Evolutionary conservation across 208 protist species (phyloP).

Genomic region (Herpetomonas samuelpessoai): DNA sequence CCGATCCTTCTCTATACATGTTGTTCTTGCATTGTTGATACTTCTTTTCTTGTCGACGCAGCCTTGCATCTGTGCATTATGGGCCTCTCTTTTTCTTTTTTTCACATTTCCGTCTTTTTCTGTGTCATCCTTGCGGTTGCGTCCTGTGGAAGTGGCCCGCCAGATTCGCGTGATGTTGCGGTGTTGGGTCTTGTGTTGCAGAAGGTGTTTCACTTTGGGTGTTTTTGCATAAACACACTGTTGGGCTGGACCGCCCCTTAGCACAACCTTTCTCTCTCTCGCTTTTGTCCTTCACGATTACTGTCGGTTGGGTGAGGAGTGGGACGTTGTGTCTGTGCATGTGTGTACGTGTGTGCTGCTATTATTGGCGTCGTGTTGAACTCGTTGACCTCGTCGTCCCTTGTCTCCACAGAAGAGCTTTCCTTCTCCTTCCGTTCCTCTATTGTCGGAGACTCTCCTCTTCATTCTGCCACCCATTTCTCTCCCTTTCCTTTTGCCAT

Average conservation of each 20-base stretch:
- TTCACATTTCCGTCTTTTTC: constrained; percentile 4
- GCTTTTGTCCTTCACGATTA: constrained; percentile 5
- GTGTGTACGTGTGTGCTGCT: constrained; percentile 12
- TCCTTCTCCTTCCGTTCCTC: neutral
- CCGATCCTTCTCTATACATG: neutral
- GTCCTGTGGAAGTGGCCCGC: too few relatives aligned
- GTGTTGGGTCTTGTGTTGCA: too few relatives aligned
- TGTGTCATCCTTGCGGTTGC: too few relatives aligned
- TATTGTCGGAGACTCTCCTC: neutral
- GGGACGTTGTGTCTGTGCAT: neutral
- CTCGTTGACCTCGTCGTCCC: constrained; percentile 6
- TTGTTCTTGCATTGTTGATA: constrained; percentile 13
- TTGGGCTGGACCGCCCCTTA: too few relatives aligned
- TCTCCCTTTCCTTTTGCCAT: too few relatives aligned
- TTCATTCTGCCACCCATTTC: neutral
- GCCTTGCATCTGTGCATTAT: neutral
- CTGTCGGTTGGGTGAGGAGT: neutral
- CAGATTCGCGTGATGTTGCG: neutral
- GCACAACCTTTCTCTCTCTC: constrained; percentile 1
- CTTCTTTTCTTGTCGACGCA: constrained; percentile 11
- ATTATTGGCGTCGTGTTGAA: constrained; percentile 1
- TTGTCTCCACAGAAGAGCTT: too few relatives aligned
- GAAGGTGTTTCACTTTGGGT: neutral
- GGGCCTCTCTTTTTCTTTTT: neutral
- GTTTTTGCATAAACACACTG: neutral